Evolutionary conservation across 2,329 filamentous ascomycete species (phyloP).

Genomic region (Epichloe baconii): DNA sequence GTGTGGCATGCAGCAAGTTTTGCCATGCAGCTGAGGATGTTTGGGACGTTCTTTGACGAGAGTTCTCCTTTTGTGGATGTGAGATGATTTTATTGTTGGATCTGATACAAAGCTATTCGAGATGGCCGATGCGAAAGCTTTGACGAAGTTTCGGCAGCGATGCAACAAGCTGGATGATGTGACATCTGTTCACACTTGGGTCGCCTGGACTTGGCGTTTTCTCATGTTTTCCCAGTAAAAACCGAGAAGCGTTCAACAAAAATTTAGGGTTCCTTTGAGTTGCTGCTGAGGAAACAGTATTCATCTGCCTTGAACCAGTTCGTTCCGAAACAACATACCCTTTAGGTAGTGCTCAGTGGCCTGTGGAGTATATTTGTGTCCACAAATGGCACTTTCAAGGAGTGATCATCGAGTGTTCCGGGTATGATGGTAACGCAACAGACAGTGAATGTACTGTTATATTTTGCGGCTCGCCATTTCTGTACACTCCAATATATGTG

Average conservation of each 20-base stretch:
- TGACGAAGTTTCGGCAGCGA: constrained; percentile 35
- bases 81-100: too few relatives aligned
- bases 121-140: constrained; percentile 11
- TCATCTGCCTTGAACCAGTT: background rate
- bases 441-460: background rate
- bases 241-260: constrained; percentile 59
- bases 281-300: constrained; percentile 12
- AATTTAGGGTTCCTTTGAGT: constrained; percentile 27
- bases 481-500: background rate
- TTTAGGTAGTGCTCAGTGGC: background rate
- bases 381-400: background rate
- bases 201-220: constrained; percentile 57
- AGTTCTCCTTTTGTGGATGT: too few relatives aligned
- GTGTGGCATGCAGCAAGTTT: constrained; percentile 98
- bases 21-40: constrained; percentile 95
- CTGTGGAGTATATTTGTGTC: background rate
- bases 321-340: background rate
- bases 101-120: background rate
- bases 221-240: constrained; percentile 72
- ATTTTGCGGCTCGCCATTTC: background rate
- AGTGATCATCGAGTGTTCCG: background rate
- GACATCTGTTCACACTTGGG: constrained; percentile 33
- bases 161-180: constrained; percentile 53
- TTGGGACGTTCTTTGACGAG: constrained; percentile 73
- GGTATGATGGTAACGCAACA: background rate